Evolutionary conservation across 805 yeast genomes (phyloP), one percentile per base, ranked within the genome.

Genomic region (Spathaspora passalidarum): DNA sequence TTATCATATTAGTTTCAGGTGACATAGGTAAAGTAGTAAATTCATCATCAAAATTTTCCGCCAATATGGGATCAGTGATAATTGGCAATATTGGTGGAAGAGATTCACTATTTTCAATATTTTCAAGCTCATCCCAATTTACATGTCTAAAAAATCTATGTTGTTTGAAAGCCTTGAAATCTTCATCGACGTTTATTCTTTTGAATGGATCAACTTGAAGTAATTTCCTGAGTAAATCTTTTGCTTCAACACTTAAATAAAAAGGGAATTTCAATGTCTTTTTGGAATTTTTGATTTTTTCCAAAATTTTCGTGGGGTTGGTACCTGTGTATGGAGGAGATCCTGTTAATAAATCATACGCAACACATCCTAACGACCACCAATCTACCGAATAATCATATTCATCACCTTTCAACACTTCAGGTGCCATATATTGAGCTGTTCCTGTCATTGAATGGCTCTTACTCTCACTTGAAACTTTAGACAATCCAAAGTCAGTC

Each of bases 351-450:
- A 72, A 57, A 51, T 72, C 77, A 55, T 52, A 72, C 0, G 73
- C 63, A 18, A 72, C 74, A 45, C 75, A 69, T 1, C 77, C 77
- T 43, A 72, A 56, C 40, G 73, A 70, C 77, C 77, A 72, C 77
- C 77, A 72, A 52, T 72, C 77, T 4, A 72, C 77, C 3, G 65
- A 59, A 49, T 64, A 72, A 44, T 68, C 72, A 45, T 72, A 72
- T 2, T 62, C 56, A 20, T 71, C 72, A 14, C 73, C 73, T 40
- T 59, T 60, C 32, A 72, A 55, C n/a, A 72, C 66, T 48, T 72
- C 77, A 1, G 77, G 77, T 0, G 77, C 77, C 77, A 72, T 72
- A 52, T 72, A 72, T 52, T 72, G 75, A 1, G 74, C 68, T 0
- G 77, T 72, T 6, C 77, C 77, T 14, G 70, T 72, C 53, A 72